Base-by-base conservation (phyloP, 1,139 yeast species). In the Zhuliangozyma blackwelliae region DNA sequence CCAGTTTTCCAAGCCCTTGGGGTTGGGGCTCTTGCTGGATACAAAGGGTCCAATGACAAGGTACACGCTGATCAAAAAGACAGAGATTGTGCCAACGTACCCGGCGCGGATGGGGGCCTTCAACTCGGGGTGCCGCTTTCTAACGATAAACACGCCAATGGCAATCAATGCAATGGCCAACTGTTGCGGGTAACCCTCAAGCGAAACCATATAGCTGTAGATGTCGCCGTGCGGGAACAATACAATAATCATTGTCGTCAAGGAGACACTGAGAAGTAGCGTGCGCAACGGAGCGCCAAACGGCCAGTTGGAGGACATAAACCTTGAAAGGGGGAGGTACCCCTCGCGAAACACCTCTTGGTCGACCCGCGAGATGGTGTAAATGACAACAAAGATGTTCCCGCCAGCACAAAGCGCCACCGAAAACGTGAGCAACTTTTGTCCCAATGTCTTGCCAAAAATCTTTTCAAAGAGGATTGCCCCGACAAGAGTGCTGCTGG, bases 211-310 rank as follows among this genome's bases (percentile, higher is more conserved):
- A 51, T 84, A 83, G 50, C 81, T 79, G 63, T 84, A 86, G 27
- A 89, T 82, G 51, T 84, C 92, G 16, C 89, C 90, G 23, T 81
- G 77, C 8, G 92, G 90, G 25, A 87, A 81, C 2, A 80, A 75
- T 2, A 78, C 49, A 40, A 84, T 65, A n/a, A 84, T 52, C 3
- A 54, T 12, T 0, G 68, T 59, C 2, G 72, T 57, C 10, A 68
- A 46, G 2, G 46, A 26, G 13, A 65, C 55, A 42, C 72, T 63
- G 61, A 54, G 75, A 46, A 50, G 28, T 25, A 69, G 54, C 0
- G 82, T 60, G 8, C 72, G 72, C 16, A 79, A 51, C 2, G 87
- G 86, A 1, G 83, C 75, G 10, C 75, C 77, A 40, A 57, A 63
- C 2, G 81, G 82, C 66, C 70, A 68, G 45, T 78, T 79, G 6